Evolutionary conservation across 495 filamentous ascomycete genomes (phyloP).

Genomic region (Ascobolus immersus): DNA sequence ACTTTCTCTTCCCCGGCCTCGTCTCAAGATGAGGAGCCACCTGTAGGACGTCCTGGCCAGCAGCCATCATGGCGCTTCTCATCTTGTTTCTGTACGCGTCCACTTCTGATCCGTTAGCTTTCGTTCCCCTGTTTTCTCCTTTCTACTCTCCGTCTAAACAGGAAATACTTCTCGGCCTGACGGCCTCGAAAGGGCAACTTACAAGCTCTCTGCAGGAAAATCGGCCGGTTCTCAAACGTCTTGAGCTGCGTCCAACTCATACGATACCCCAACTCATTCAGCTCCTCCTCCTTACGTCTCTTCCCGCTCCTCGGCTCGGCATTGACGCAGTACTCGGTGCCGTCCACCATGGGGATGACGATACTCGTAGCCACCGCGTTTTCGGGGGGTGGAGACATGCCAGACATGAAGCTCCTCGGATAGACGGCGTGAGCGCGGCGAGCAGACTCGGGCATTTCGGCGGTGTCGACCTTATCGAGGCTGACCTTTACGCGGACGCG

Average conservation of each 20-base stretch:
- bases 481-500: constrained; percentile 69
- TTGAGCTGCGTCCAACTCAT: constrained; percentile 90
- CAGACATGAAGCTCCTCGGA: constrained; percentile 66
- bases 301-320: constrained; percentile 44
- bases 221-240: constrained; percentile 53
- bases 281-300: constrained; percentile 49
- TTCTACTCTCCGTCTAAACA: background rate
- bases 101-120: constrained; percentile 22
- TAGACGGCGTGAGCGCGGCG: constrained; percentile 69
- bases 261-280: constrained; percentile 82
- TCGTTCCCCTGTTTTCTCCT: background rate
- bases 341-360: constrained; percentile 49
- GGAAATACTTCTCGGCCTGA: too few relatives aligned
- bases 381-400: constrained; percentile 56
- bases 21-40: constrained; percentile 74
- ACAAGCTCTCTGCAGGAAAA: constrained; percentile 86
- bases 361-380: constrained; percentile 29
- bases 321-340: constrained; percentile 36
- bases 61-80: constrained; percentile 54
- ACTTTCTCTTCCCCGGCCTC: constrained; percentile 60
- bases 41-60: constrained; percentile 40
- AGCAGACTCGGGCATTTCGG: constrained; percentile 85
- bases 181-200: constrained; percentile 24
- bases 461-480: constrained; percentile 66
- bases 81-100: constrained; percentile 91